Conservation (phyloP, 176 grass and related monocot genomes). For the Dendrocalamus sinicus region DNA sequence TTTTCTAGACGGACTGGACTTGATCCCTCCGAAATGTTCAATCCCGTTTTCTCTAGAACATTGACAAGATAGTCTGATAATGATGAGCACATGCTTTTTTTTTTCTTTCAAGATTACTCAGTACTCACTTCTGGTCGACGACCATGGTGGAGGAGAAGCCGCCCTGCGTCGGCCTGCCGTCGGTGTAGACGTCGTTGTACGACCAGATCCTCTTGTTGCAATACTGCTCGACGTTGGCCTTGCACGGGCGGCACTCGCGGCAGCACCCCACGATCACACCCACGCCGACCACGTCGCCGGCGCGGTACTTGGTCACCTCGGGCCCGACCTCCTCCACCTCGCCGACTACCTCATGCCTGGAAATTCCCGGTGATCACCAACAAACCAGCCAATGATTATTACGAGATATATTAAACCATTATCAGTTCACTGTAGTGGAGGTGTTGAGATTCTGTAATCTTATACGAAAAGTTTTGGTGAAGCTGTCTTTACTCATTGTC, state of each 20-base stretch:
- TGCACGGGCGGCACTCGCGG: slow-evolving; percentile 79
- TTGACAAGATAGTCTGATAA: neutral
- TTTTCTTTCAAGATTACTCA: neutral
- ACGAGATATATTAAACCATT: neutral
- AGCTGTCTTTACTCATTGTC: neutral
- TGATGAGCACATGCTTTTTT: neutral
- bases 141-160: slow-evolving; percentile 89
- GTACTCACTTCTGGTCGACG: slow-evolving; percentile 91
- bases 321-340: slow-evolving; percentile 86
- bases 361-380: neutral
- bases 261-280: slow-evolving; percentile 85
- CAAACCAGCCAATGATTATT: neutral
- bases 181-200: slow-evolving; percentile 93
- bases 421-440: neutral
- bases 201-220: slow-evolving; percentile 95
- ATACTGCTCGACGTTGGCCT: slow-evolving; percentile 88
- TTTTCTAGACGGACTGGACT: slow-evolving; percentile 15
- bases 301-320: slow-evolving; percentile 52
- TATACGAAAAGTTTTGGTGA: neutral
- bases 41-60: neutral
- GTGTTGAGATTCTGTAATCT: neutral
- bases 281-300: slow-evolving; percentile 71
- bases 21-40: neutral
- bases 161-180: slow-evolving; percentile 80
- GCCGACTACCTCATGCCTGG: slow-evolving; percentile 92